Percentiles rank a stretch among this genome's conserved stretches.
Evolutionary conservation across 2,329 filamentous ascomycete genomes (phyloP).

Genomic region (Lachnellula cervina): DNA sequence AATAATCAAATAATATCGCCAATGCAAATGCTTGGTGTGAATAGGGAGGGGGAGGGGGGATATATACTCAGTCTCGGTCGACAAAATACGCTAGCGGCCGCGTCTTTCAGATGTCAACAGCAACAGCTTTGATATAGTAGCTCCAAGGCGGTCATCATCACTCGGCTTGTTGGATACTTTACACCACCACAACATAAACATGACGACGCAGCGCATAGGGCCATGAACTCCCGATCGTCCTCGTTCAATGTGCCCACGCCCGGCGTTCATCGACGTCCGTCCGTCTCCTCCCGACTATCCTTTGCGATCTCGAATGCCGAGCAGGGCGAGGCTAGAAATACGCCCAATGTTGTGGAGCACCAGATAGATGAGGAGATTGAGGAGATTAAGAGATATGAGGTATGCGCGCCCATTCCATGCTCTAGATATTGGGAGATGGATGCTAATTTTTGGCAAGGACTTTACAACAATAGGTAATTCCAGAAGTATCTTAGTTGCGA

Average conservation of each 20-base stretch:
- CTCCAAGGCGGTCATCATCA: neutral
- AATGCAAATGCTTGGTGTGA: neutral
- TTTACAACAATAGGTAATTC: conserved; percentile 81
- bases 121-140: neutral
- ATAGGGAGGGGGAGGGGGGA: neutral
- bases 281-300: conserved; percentile 48
- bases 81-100: neutral
- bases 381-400: conserved; percentile 95
- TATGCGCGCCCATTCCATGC: conserved; percentile 32
- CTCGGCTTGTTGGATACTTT: neutral
- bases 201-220: conserved; percentile 14
- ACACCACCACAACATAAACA: neutral
- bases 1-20: neutral
- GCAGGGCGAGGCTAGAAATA: conserved; percentile 51
- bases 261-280: conserved; percentile 23
- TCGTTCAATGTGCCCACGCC: conserved; percentile 26
- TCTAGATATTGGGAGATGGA: neutral
- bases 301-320: conserved; percentile 63
- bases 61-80: neutral
- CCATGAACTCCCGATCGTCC: conserved; percentile 33
- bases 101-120: neutral
- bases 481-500: conserved; percentile 6
- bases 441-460: conserved; percentile 48
- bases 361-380: conserved; percentile 91
- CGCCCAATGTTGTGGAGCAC: conserved; percentile 53